Evolutionary conservation across 306 rosid genomes (phyloP), one percentile per base, ranked within the genome.

Genomic region (Sicyos edulis): DNA sequence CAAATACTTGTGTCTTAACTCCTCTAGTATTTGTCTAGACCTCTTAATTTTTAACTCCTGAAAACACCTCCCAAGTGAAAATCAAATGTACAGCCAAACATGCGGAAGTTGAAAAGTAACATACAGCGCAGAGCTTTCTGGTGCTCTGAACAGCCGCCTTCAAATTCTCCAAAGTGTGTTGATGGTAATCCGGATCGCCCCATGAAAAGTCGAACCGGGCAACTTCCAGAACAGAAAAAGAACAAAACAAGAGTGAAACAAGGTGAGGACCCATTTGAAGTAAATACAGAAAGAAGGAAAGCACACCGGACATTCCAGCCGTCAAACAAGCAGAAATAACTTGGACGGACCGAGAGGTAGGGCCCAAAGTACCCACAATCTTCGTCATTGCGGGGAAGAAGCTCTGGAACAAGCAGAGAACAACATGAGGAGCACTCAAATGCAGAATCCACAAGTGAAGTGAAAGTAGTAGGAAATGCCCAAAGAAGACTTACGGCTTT

Each of bases 291-390:
- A n/a, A n/a, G n/a, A n/a, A n/a, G n/a, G n/a, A n/a, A n/a, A n/a
- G n/a, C n/a, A n/a, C n/a, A n/a, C n/a, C n/a, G n/a, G 97, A 93
- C 97, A 93, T 93, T 72, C 99, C 99, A 77, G 97, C 97, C 20
- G 73, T 81, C 57, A 93, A 89, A 69, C 99, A 93, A 1, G 80
- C 79, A 74, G 97, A 87, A 79, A 93, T 93, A 63, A 74, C 79
- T 53, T 91, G 89, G 51, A 78, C 76, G 8, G 97, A 85, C 85
- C 95, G 88, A 69, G 99, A 93, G 71, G 86, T 88, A 9, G 99
- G 95, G 1, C 97, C 99, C 17, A 93, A 80, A 13, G 99, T 93
- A 9, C 99, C 99, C 51, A 93, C 97, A 73, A 93, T 91, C 79
- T 91, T 93, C 61, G 98, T 92, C 96, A 92, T 84, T 61, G 96